A percentile compares a stretch with the other conserved stretches of the same genome.
These are phyloP conservation scores for Marasmius fiardii DNA, from an alignment of 1,284 basidiomycete species.

Conservation along the genomic window DNA sequence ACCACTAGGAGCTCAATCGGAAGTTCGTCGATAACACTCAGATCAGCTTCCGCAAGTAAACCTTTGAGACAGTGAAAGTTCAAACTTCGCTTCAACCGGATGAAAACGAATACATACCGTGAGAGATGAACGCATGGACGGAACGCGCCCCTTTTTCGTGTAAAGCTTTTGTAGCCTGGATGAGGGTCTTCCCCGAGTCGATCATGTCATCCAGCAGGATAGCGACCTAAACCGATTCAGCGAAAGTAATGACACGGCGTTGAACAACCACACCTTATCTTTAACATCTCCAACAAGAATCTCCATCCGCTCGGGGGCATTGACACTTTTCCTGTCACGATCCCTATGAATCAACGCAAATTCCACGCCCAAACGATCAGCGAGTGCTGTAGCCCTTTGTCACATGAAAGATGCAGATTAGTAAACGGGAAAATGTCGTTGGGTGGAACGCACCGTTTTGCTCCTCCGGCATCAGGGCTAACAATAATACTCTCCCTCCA, in stretches of 20 bases:
- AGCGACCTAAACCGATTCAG: constrained; percentile 55
- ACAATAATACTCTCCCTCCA: constrained; percentile 94
- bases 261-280: constrained; percentile 62
- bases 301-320: constrained; percentile 82
- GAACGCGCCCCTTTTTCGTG: constrained; percentile 86
- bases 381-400: constrained; percentile 87
- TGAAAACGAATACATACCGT: constrained; percentile 57
- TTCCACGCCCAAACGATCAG: constrained; percentile 93
- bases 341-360: constrained; percentile 97
- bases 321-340: constrained; percentile 56
- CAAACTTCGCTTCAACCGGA: constrained; percentile 1
- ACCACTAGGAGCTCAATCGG: constrained; percentile 89
- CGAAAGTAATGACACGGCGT: background rate
- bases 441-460: constrained; percentile 75
- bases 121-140: constrained; percentile 89
- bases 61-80: constrained; percentile 40
- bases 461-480: constrained; percentile 96
- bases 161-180: constrained; percentile 84
- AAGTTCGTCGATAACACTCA: constrained; percentile 73
- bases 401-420: constrained; percentile 9
- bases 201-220: constrained; percentile 99
- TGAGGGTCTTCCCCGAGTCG: constrained; percentile 89
- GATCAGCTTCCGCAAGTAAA: constrained; percentile 82
- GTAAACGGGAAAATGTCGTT: constrained; percentile 4
- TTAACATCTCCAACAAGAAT: constrained; percentile 93